Evolutionary conservation across 1,284 basidiomycete genomes (phyloP).

Genomic region (Coniferiporia sulphurascens): DNA sequence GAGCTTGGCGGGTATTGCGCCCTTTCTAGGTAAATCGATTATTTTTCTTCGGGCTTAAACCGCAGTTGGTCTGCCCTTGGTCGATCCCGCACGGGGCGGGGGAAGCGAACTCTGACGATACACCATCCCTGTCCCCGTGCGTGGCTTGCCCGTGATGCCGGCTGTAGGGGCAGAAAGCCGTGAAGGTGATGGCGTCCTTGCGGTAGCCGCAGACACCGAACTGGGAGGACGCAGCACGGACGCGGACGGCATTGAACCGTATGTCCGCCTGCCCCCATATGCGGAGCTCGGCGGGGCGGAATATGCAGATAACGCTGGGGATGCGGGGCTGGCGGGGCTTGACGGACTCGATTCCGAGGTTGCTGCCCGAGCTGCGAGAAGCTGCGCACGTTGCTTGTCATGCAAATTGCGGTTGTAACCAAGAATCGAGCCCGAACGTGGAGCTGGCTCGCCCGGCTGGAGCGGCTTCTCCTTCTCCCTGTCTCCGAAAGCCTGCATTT

Average conservation of each 20-base stretch:
- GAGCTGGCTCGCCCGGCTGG: constrained; percentile 28
- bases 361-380: constrained; percentile 22
- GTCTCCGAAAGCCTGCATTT: not conserved
- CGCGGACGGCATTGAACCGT: not conserved
- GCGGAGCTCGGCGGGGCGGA: constrained; percentile 1
- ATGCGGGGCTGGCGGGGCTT: not conserved
- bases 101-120: constrained; percentile 35
- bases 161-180: constrained; percentile 19
- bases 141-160: constrained; percentile 35
- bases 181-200: constrained; percentile 10
- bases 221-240: not conserved
- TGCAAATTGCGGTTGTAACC: constrained; percentile 37
- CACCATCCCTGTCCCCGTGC: constrained; percentile 67
- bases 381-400: constrained; percentile 30
- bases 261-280: not conserved
- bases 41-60: not conserved
- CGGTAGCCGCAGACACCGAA: not conserved
- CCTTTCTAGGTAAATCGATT: not conserved
- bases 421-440: constrained; percentile 29
- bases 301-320: not conserved
- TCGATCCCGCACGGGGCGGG: not conserved
- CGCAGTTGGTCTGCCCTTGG: not conserved
- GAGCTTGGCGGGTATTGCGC: not conserved
- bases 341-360: constrained; percentile 22
- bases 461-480: constrained; percentile 8